These are phyloP conservation scores for Boeremia lycopersici DNA, from an alignment of 2,329 filamentous ascomycete genomes.

Conservation along the genomic window DNA sequence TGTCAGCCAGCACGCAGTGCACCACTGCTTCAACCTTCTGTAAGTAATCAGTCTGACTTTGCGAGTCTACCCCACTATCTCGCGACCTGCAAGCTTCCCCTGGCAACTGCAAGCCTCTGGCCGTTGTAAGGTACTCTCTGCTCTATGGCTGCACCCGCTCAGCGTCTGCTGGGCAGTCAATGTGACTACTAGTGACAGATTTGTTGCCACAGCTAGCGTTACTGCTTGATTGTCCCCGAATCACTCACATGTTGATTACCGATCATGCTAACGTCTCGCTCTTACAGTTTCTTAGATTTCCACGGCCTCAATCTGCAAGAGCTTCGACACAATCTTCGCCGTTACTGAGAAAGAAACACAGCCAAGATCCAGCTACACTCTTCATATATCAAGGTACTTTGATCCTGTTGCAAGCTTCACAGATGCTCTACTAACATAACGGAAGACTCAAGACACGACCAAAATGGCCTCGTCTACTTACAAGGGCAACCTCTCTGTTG, in stretches of 20 bases:
- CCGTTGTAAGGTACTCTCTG: background rate
- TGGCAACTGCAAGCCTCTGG: background rate
- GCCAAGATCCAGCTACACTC: background rate
- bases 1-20: background rate
- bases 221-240: background rate
- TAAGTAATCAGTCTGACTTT: background rate
- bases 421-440: background rate
- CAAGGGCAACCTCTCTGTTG: slow-evolving; percentile 39
- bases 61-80: background rate
- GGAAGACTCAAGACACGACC: background rate
- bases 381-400: background rate
- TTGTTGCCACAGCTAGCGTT: background rate
- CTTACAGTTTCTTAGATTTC: background rate
- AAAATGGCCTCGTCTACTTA: slow-evolving; percentile 37
- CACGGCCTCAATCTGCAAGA: too few species aligned
- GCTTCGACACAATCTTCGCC: background rate
- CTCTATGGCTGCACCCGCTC: background rate
- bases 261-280: background rate
- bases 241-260: background rate
- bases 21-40: background rate
- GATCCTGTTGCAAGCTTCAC: background rate
- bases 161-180: background rate
- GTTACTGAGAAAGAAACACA: background rate
- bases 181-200: background rate
- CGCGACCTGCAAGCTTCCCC: background rate